Evolutionary conservation across 2,329 filamentous ascomycete genomes (phyloP), one percentile per base, ranked within the genome.

Genomic region (Spiromastix sp.): DNA sequence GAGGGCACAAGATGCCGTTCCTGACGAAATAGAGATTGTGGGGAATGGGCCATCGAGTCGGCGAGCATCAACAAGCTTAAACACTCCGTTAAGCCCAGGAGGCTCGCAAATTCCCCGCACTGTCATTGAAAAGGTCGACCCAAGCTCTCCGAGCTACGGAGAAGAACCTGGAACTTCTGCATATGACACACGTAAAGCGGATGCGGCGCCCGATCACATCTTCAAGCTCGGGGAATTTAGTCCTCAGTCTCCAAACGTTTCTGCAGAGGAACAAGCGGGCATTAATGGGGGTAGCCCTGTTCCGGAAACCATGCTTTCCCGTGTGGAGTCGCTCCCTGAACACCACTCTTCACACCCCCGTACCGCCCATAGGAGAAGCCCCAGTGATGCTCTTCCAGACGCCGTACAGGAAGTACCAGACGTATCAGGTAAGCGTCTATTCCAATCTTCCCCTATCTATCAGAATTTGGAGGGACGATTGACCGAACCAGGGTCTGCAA

Each of bases 11-110:
- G 75, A 79, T 51, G 73, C 74, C 18, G 74, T 78, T 4, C 75
- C 75, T 4, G 74, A 79, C 49, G 72, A 79, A 51, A 62, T 79
- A 18, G 72, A 77, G 50, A 60, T 79, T 34, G 61, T 78, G 4
- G 63, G 64, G 7, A 67, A 64, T 38, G 61, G 54, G 19, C 52
- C 49, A 41, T 53, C 45, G 19, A 64, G 58, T 42, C 56, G 60
- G 40, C 63, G 59, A 41, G 50, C 47, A 33, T 66, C 64, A 6
- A 51, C 48, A 17, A 44, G 64, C 46, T 57, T 59, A 17, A 64
- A 67, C 40, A 55, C 61, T 38, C 62, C 68, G 15, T 46, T 61
- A 24, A 70, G 67, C 7, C 70, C 71, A 4, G 68, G 67, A 21
- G 70, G 66, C 31, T 61, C 66, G 4, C 60, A 67, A 6, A 63